Evolutionary conservation across 345 rosid genomes (phyloP).

Genomic region (Acer negundo): DNA sequence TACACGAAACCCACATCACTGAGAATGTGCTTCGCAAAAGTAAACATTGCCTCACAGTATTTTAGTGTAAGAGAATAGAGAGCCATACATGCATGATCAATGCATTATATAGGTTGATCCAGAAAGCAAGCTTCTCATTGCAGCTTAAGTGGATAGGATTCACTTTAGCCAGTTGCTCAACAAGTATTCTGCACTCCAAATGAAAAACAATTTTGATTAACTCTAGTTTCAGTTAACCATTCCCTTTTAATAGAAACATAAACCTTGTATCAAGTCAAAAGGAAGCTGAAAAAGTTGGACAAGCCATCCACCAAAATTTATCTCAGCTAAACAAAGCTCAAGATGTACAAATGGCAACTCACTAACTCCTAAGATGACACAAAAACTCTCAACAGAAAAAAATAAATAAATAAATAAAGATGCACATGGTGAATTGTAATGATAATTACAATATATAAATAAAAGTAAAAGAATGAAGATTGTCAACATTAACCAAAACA

Average conservation of each 20-base stretch:
- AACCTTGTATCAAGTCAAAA: neutral
- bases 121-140: slow-evolving; percentile 91
- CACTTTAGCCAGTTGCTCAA: slow-evolving; percentile 83
- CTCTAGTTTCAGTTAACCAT: slow-evolving; percentile 6
- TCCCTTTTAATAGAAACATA: neutral
- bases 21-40: slow-evolving; percentile 17
- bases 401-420: too few species aligned
- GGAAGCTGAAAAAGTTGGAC: neutral
- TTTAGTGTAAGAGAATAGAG: slow-evolving; percentile 5
- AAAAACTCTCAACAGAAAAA: too few species aligned
- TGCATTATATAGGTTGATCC: slow-evolving; percentile 96
- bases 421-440: neutral
- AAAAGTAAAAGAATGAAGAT: neutral
- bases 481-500: neutral
- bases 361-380: neutral
- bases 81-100: slow-evolving; percentile 90
- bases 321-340: neutral
- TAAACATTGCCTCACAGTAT: neutral
- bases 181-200: slow-evolving; percentile 63
- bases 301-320: neutral
- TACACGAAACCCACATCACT: neutral
- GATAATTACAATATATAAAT: neutral
- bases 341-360: neutral
- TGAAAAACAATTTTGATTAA: slow-evolving; percentile 11
- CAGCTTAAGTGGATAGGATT: slow-evolving; percentile 69